A percentile compares a stretch with the other conserved stretches of the same genome.
phyloP scores from a whole-genome alignment of 371 early-diverging fungal genomes.

The Mucor piriformis region DNA sequence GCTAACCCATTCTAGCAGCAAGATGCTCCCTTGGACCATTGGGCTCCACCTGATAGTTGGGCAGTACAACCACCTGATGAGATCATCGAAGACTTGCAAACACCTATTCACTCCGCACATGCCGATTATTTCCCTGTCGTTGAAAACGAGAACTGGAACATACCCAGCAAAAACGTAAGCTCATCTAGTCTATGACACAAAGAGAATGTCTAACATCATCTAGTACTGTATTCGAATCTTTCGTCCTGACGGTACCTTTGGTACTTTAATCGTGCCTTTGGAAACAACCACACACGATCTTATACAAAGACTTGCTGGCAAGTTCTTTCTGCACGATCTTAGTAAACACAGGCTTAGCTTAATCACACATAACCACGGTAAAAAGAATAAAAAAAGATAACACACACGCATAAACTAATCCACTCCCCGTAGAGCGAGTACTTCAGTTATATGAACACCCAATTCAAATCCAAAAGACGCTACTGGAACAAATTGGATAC shows the following conservation, averaged over 20 bases:
- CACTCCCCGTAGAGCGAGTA: constrained; percentile 54
- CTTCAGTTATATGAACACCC: constrained; percentile 72
- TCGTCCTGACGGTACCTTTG: constrained; percentile 75
- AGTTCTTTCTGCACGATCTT: constrained; percentile 78
- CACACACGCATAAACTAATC: too few species aligned
- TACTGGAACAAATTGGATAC: constrained; percentile 80
- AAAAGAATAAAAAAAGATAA: too few species aligned
- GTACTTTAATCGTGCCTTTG: constrained; percentile 70
- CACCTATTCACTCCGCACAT: constrained; percentile 12
- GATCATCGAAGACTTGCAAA: constrained; percentile 14
- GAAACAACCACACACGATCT: constrained; percentile 73
- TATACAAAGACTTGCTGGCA: constrained; percentile 70
- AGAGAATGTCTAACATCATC: too few species aligned
- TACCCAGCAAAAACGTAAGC: constrained; percentile 40
- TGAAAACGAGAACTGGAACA: constrained; percentile 33
- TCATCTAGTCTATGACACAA: neutral
- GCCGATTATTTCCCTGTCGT: constrained; percentile 42
- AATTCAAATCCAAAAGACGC: constrained; percentile 66
- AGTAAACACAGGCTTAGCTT: constrained; percentile 73
- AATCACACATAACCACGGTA: constrained; percentile 62
- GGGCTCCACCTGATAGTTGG: constrained; percentile 76
- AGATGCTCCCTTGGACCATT: constrained; percentile 23
- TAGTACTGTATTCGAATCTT: constrained; percentile 67
- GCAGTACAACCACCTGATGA: constrained; percentile 56
- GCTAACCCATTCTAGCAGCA: too few species aligned